A percentile compares a stretch with the other conserved stretches of the same genome.
Evolutionary conservation across 768 basidiomycete species (phyloP).

Genomic region (Suillus decipiens): DNA sequence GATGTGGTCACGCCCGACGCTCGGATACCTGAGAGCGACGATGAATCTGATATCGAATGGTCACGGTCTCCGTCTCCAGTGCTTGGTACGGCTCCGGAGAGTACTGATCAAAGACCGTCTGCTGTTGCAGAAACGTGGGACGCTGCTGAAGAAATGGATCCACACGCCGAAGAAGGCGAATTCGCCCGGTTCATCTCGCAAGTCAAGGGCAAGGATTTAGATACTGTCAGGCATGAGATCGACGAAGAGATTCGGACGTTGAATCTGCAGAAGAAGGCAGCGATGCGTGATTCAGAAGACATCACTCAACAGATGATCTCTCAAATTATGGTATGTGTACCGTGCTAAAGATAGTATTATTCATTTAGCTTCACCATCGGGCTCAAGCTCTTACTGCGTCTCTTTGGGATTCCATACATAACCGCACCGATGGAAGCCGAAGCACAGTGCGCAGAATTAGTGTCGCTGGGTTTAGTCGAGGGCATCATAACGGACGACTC

Average conservation of each 20-base stretch:
- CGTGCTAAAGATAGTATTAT: constrained; percentile 1
- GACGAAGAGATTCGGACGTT: constrained; percentile 86
- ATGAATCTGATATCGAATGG: constrained; percentile 35
- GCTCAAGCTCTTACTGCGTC: constrained; percentile 77
- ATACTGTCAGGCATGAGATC: constrained; percentile 82
- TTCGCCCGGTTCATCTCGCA: constrained; percentile 93
- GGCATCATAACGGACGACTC: constrained; percentile 99
- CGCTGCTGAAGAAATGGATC: constrained; percentile 84
- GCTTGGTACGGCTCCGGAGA: constrained; percentile 8
- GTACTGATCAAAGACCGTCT: constrained; percentile 9
- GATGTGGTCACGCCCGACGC: constrained; percentile 7
- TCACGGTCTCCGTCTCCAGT: constrained; percentile 41
- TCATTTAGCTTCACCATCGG: background rate
- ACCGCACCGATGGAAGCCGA: constrained; percentile 99
- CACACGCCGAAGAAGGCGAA: constrained; percentile 77
- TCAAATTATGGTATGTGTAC: constrained; percentile 66
- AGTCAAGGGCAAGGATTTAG: constrained; percentile 84
- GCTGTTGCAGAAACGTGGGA: constrained; percentile 61
- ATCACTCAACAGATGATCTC: constrained; percentile 93
- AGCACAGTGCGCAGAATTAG: constrained; percentile 95
- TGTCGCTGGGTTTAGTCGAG: constrained; percentile 83
- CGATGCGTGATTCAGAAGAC: constrained; percentile 93
- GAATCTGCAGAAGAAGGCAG: constrained; percentile 81
- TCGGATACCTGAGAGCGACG: constrained; percentile 22
- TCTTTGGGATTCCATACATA: constrained; percentile 97